Percentiles rank a stretch among this genome's conserved stretches.
These are phyloP conservation scores for Geum urbanum DNA, from an alignment of 306 rosid genomes.

Conservation along the genomic window DNA sequence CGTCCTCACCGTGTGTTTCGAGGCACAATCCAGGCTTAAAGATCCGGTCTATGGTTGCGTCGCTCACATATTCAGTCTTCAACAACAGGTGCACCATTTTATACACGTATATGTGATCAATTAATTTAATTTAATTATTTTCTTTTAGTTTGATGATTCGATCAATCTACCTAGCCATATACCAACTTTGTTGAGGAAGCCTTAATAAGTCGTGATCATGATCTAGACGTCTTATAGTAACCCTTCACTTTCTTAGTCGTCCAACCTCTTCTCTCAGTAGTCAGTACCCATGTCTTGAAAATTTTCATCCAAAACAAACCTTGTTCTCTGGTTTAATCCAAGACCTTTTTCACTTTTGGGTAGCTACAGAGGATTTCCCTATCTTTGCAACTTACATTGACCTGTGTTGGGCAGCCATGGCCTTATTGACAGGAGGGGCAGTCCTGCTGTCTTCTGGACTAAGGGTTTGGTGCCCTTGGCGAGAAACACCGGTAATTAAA, in stretches of 20 bases:
- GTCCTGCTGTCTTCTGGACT: constrained; percentile 10
- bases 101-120: neutral
- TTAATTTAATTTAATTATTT: neutral
- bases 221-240: neutral
- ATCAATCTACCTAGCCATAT: neutral
- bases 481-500: neutral
- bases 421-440: constrained; percentile 1
- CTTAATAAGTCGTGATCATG: neutral
- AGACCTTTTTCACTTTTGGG: neutral
- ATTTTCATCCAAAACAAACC: neutral
- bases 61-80: constrained; percentile 83
- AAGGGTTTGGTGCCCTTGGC: constrained; percentile 6
- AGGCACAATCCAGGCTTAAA: constrained; percentile 82
- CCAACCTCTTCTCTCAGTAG: neutral
- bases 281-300: constrained; percentile 4
- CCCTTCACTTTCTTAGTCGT: neutral
- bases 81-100: constrained; percentile 65
- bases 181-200: constrained; percentile 11
- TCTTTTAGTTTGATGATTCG: neutral
- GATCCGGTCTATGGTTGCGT: constrained; percentile 96
- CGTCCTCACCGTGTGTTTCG: constrained; percentile 80
- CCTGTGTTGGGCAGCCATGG: neutral
- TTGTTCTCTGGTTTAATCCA: constrained; percentile 1
- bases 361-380: constrained; percentile 3
- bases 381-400: constrained; percentile 4